Evolutionary conservation across 163 green algal species (phyloP).

Genomic region (Dunaliella salina): DNA sequence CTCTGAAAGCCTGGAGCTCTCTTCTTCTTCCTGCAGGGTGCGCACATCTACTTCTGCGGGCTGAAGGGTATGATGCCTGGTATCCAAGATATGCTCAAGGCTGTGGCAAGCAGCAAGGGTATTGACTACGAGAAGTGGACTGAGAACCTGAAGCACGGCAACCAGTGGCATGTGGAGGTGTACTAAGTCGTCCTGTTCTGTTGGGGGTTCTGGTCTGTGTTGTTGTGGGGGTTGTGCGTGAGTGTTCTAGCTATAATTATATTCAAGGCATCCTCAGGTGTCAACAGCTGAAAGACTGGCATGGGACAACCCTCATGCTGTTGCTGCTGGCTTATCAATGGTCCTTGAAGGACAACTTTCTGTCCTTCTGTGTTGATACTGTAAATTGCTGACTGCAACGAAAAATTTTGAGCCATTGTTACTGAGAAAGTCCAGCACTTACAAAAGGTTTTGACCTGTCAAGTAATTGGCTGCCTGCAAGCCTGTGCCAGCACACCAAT

Average conservation of each 20-base stretch:
- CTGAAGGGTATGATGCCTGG: slow-evolving; percentile 98
- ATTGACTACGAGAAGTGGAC: slow-evolving; percentile 88
- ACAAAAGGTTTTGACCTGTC: slow-evolving; percentile 3
- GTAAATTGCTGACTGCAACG: slow-evolving; percentile 3
- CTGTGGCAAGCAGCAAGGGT: slow-evolving; percentile 83
- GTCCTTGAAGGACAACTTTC: background rate
- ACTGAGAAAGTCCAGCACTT: no score
- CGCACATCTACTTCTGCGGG: slow-evolving; percentile 99
- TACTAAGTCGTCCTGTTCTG: slow-evolving; percentile 66
- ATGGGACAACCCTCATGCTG: slow-evolving; percentile 11
- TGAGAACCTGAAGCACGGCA: slow-evolving; percentile 87
- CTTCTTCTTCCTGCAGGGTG: slow-evolving; percentile 39
- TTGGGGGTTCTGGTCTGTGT: background rate
- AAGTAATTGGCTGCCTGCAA: no score
- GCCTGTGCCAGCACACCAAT: no score
- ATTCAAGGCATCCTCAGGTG: background rate
- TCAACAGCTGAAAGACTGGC: slow-evolving; percentile 19
- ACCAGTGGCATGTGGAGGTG: slow-evolving; percentile 94
- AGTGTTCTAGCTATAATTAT: background rate
- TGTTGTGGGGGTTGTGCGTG: background rate
- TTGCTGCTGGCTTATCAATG: no score
- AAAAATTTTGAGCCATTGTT: no score
- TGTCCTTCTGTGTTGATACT: background rate
- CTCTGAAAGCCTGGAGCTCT: no score
- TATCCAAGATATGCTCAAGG: slow-evolving; percentile 93